phyloP scores from a whole-genome alignment of 495 filamentous ascomycete species.

The Daldinia concentrica region DNA sequence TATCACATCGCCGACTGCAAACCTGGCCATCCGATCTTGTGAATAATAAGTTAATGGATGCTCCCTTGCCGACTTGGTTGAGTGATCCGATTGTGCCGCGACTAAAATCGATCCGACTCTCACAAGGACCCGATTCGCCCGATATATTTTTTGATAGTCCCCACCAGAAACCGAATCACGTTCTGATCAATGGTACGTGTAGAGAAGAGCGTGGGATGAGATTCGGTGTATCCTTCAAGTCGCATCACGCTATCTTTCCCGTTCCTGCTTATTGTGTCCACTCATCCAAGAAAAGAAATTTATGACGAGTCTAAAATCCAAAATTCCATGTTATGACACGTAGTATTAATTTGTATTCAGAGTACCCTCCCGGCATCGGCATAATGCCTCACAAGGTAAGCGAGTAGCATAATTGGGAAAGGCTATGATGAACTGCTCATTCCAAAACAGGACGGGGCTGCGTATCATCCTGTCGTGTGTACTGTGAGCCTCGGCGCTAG shows the following conservation, averaged over 20 bases:
- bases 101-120: slow-evolving; percentile 63
- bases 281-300: slow-evolving; percentile 2
- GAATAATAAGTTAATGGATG: slow-evolving; percentile 76
- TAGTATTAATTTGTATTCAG: slow-evolving; percentile 47
- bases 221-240: background rate
- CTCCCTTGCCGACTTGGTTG: slow-evolving; percentile 82
- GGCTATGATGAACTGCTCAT: slow-evolving; percentile 33
- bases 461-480: slow-evolving; percentile 87
- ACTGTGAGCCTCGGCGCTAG: slow-evolving; percentile 85
- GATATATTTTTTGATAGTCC: slow-evolving; percentile 75
- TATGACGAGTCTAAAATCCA: slow-evolving; percentile 5
- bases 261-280: slow-evolving; percentile 1
- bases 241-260: background rate
- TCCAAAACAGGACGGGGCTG: slow-evolving; percentile 69
- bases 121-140: slow-evolving; percentile 34
- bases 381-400: slow-evolving; percentile 90
- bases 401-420: slow-evolving; percentile 13
- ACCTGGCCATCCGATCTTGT: slow-evolving; percentile 84
- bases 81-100: slow-evolving; percentile 73
- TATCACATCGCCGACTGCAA: slow-evolving; percentile 88
- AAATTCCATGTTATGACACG: background rate
- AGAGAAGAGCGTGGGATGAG: background rate
- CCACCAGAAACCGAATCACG: slow-evolving; percentile 84
- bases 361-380: slow-evolving; percentile 86
- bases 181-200: slow-evolving; percentile 74